Base-by-base conservation (phyloP, 805 yeast species). In the Ogataea nitratoaversa region DNA sequence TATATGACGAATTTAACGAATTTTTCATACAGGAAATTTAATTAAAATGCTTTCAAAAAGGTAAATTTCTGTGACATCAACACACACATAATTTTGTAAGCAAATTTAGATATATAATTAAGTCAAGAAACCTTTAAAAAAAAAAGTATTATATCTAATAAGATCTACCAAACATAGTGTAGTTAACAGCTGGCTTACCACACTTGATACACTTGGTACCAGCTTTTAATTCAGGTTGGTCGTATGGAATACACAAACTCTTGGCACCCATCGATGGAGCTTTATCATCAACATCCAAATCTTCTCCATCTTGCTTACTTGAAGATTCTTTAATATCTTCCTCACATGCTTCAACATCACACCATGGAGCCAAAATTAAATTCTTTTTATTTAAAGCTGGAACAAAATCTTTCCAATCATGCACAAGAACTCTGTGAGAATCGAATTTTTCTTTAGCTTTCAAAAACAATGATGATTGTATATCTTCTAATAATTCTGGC, bases 261-360 rank as follows among this genome's bases (percentile, higher is more conserved):
- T 93, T 93, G 52, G 99, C 99, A 61, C 99, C 99, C 99, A 93
- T 93, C 38, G 95, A 81, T 62, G 99, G 99, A 19, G 99, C 88
- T 65, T 86, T 84, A 60, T 93, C 98, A 62, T 93, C 99, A 36
- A 73, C 83, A 63, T 85, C 96, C 53, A 79, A 87, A 51, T 85
- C 95, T 48, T 84, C 91, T 52, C 88, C 84, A 54, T 83, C 84
- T 60, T 82, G 78, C 66, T 74, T 81, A 32, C 95, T 88, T 14
- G 86, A 79, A 33, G 87, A 72, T 35, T 90, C 96, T 76, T 95
- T 93, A 67, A 93, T 95, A 54, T 85, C 91, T 54, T 93, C 99
- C 69, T 93, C 99, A 76, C 99, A 93, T 53, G 81, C 95, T 52
- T 74, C 75, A 44, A 68, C 84, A 52, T 97, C 98, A 78, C 99